Evolutionary conservation across 2,329 filamentous ascomycete species (phyloP).

Genomic region (Nemania sp.): DNA sequence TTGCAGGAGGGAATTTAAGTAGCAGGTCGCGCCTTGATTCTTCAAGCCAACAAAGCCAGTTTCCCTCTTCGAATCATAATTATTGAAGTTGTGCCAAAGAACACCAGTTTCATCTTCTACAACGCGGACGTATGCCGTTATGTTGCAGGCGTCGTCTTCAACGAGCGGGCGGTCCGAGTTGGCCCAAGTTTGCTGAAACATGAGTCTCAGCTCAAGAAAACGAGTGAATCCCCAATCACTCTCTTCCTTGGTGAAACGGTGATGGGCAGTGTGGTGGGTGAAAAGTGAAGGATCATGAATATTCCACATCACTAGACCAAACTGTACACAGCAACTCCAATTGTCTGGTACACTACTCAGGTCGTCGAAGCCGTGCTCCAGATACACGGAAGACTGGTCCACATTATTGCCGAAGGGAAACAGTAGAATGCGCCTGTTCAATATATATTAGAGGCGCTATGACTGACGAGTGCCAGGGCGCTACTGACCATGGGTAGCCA

Average conservation of each 20-base stretch:
- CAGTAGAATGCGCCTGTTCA: conserved; percentile 82
- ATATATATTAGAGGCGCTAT: conserved; percentile 24
- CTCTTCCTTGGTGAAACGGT: conserved; percentile 94
- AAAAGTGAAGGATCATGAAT: conserved; percentile 87
- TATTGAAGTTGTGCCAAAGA: conserved; percentile 86
- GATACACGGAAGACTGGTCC: conserved; percentile 90
- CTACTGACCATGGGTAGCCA: conserved; percentile 78
- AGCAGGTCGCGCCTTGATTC: conserved; percentile 94
- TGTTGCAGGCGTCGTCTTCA: conserved; percentile 75
- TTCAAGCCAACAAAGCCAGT: conserved; percentile 95
- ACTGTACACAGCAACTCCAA: conserved; percentile 97
- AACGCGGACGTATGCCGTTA: conserved; percentile 80
- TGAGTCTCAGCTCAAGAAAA: conserved; percentile 83
- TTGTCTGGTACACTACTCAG: conserved; percentile 76
- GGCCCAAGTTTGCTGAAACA: conserved; percentile 81
- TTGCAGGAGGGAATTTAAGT: conserved; percentile 82
- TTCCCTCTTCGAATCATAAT: conserved; percentile 99
- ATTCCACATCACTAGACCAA: conserved; percentile 92
- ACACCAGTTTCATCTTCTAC: conserved; percentile 88
- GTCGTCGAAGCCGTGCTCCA: conserved; percentile 88
- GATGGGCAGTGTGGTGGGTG: conserved; percentile 80
- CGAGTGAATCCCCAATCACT: conserved; percentile 99
- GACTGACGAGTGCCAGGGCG: conserved; percentile 1
- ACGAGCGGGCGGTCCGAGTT: conserved; percentile 69
- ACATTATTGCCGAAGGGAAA: conserved; percentile 96